A percentile compares a stretch with the other conserved stretches of the same genome.
phyloP scores from a whole-genome alignment of 1,139 yeast species.

The Yamadazyma diospyri region DNA sequence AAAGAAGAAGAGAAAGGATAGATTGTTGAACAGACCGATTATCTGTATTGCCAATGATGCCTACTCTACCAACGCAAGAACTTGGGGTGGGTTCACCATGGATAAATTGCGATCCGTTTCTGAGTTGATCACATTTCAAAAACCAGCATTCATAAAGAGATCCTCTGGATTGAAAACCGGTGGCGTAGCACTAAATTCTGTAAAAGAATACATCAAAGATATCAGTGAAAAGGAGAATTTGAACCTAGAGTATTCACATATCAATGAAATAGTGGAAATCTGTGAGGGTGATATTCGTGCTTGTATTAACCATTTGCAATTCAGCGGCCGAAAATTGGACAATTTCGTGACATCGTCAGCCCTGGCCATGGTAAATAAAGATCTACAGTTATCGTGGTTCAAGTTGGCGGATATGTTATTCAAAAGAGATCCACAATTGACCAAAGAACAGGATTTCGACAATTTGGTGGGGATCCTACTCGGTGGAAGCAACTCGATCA shows the following conservation, averaged over 20 bases:
- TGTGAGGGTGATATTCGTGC: constrained; percentile 86
- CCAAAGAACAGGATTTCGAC: constrained; percentile 47
- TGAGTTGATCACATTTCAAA: constrained; percentile 65
- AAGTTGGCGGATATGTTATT: constrained; percentile 53
- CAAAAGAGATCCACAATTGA: constrained; percentile 43
- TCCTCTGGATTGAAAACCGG: constrained; percentile 29
- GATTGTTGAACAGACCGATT: constrained; percentile 70
- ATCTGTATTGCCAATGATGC: constrained; percentile 90
- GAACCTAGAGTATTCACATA: constrained; percentile 30
- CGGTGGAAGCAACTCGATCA: constrained; percentile 40
- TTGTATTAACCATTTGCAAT: constrained; percentile 81
- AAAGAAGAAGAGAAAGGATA: constrained; percentile 26
- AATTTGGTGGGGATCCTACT: constrained; percentile 32
- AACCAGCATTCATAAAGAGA: constrained; percentile 48
- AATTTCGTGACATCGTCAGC: background rate
- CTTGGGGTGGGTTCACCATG: constrained; percentile 44
- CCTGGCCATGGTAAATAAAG: constrained; percentile 32
- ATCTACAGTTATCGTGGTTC: constrained; percentile 59
- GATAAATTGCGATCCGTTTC: constrained; percentile 71
- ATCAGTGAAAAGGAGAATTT: constrained; percentile 32
- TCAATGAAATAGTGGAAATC: constrained; percentile 57
- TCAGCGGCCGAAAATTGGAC: constrained; percentile 37
- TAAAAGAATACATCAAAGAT: constrained; percentile 36
- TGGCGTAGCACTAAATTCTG: constrained; percentile 36
- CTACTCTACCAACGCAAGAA: constrained; percentile 47